Evolutionary conservation across 2,329 filamentous ascomycete genomes (phyloP), one percentile per base, ranked within the genome.

Genomic region (Aspergillus caelatus): DNA sequence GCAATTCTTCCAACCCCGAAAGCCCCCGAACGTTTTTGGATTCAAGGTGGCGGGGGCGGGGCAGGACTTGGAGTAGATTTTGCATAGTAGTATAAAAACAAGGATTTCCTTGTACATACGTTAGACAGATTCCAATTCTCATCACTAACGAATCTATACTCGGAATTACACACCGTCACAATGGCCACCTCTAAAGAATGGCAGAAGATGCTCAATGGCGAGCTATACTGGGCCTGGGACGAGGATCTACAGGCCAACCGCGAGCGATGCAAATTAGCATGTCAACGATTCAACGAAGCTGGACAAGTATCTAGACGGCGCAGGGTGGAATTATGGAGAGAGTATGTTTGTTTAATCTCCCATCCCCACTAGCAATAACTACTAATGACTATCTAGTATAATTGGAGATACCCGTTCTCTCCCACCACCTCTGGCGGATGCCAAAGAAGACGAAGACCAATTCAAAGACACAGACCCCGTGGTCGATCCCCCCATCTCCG

Each of bases 401-500:
- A 39, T 70, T 23, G 60, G 68, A 14, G 70, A 74, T 28, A 69
- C 65, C 6, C 71, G 70, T 19, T 65, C 68, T 14, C 60, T 73
- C 5, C 72, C 72, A 26, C 64, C 69, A n/a, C 52, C 68, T 4
- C 56, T 67, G 16, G 23, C 62, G 4, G 61, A 70, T 41, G 60
- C 69, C 1, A 66, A 67, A 57, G 64, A 66, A 59, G 70, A 74
- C 11, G 72, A 68, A 16, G 61, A 55, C 12, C 64, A 70, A 1
- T 72, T 74, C 19, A 61, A 70, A 6, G 67, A 67, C 12, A 70
- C 71, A 5, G 84, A 84, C 0, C 80, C 78, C 28, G 84, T 84
- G 65, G 83, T 90, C 41, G 88, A 91, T 68, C 84, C 88, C 0
- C 87, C 88, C 0, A 79, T 91, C 61, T 81, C 80, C 45, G 81